Base-by-base conservation (phyloP, 2,329 filamentous ascomycete genomes). In the Fusarium brevicatenulatum region DNA sequence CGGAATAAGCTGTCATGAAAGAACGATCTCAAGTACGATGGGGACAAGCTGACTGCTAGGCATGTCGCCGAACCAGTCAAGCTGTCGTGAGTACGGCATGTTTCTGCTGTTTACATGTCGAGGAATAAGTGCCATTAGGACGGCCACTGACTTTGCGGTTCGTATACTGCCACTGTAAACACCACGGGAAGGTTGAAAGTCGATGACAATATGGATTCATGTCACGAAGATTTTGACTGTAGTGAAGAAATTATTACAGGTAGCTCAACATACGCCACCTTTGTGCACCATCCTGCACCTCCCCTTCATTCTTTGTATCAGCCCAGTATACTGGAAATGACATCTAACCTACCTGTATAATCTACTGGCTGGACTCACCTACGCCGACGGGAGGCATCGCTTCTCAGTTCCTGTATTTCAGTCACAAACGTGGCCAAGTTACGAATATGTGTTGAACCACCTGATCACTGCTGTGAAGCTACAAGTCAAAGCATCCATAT, bases 381-480 rank as follows among this genome's bases (percentile, higher is more conserved):
- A 57, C 36, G 40, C 59, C 34, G 34, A 75, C 43, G 23, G 36
- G 55, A 61, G 40, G 44, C 46, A 62, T 32, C 32, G 36, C n/a
- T 43, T 36, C 54, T 44, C 49, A 57, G 42, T 40, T 47, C 55
- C 44, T 18, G 36, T 50, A 37, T 44, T 42, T 43, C 40, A n/a
- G 18, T 60, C 42, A 28, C 37, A 47, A 30, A 44, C 42, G 13
- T 49, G 52, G 54, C 63, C 65, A 61, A 66, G 73, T 62, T 58
- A 46, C 25, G 59, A 60, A 44, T 19, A 63, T 57, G 53, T 58
- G 7, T 40, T 64, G 39, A 68, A 52, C 57, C 54, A 52, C 58
- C 34, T 56, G 23, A 54, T 39, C 61, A 63, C 54, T 43, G 66
- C n/a, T 12, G 36, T 40, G 25, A 30, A 57, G 64, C 50, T 58